Evolutionary conservation across 2,329 filamentous ascomycete genomes (phyloP).

Genomic region (Mycocentrospora acerina): DNA sequence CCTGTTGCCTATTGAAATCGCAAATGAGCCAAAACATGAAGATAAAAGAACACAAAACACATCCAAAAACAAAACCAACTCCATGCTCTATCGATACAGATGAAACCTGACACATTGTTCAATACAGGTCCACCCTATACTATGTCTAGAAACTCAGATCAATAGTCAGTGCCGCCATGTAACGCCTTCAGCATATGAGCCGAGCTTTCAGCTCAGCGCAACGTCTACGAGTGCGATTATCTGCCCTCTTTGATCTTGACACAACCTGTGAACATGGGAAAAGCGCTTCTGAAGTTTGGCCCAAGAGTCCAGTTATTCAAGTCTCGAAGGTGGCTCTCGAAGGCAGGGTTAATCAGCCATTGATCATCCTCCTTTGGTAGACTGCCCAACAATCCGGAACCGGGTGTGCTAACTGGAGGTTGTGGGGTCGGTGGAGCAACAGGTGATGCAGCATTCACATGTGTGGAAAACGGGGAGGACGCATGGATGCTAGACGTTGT

Average conservation of each 20-base stretch:
- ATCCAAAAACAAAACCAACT: too few species aligned
- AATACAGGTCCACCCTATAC: too few species aligned
- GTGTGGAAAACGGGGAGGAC: constrained; percentile 32
- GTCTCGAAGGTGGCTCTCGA: constrained; percentile 75
- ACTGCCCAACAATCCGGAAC: constrained; percentile 6
- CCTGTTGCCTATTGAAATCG: too few species aligned
- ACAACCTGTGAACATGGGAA: constrained; percentile 55
- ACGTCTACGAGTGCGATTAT: too few species aligned
- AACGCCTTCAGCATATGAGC: too few species aligned
- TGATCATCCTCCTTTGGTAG: constrained; percentile 53
- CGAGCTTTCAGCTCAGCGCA: too few species aligned
- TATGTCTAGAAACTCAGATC: too few species aligned
- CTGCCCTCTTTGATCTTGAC: constrained; percentile 38
- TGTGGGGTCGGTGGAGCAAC: constrained; percentile 25
- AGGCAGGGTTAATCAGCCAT: constrained; percentile 80
- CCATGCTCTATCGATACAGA: too few species aligned
- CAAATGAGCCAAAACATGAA: too few species aligned
- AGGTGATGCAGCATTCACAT: constrained; percentile 32
- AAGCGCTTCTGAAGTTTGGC: constrained; percentile 64
- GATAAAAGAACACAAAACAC: too few species aligned
- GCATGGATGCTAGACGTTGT: constrained; percentile 26
- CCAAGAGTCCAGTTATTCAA: constrained; percentile 83
- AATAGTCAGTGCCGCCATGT: too few species aligned
- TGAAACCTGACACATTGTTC: too few species aligned
- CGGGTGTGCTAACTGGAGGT: constrained; percentile 20